Evolutionary conservation across 768 basidiomycete genomes (phyloP), one percentile per base, ranked within the genome.

Genomic region (Boletus edulis): DNA sequence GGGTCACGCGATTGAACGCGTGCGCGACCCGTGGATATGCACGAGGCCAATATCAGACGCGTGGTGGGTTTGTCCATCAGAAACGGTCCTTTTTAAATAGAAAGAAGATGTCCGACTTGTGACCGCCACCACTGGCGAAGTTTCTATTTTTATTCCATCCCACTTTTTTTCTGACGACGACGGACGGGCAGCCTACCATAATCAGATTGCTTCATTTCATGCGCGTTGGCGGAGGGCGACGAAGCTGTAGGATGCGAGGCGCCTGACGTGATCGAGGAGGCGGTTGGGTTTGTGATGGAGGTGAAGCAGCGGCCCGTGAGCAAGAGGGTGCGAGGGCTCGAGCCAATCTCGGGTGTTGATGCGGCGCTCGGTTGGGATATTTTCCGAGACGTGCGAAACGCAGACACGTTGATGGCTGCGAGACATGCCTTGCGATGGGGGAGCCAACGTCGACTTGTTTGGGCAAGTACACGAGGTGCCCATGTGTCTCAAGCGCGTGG

Each of bases 1-100:
- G 73, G 73, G 39, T 57, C 77, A 77, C 52, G 15, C 60, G 56
- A 12, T 48, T 73, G 34, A 59, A 69, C 29, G 44, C 37, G 14
- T 34, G 24, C 20, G 55, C 51, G 9, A 24, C 24, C 24, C 24
- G 39, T 55, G 12, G 42, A 54, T 37, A 37, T 55, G 11, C 64
- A 46, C 17, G 66, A 66, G 27, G 66, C 63, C 35, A 64, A 64
- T 29, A 60, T 70, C 17, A 62, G 57, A 40, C 51, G 61, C 10
- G 64, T 76, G 42, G 72, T 72, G 46, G 51, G 74, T 40, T 67
- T 29, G 29, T 34, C 42, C 54, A 51, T 57, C 48, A 57, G 63
- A 29, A 58, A 27, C 65, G 7, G 5, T 24, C 38, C 17, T 43
- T 78, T 53, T 75, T 49, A 3, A 0, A 20, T 27, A 78, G 60